These are phyloP conservation scores for Trichophyton verrucosum DNA, from an alignment of 2,329 filamentous ascomycete species.

Conservation along the genomic window DNA sequence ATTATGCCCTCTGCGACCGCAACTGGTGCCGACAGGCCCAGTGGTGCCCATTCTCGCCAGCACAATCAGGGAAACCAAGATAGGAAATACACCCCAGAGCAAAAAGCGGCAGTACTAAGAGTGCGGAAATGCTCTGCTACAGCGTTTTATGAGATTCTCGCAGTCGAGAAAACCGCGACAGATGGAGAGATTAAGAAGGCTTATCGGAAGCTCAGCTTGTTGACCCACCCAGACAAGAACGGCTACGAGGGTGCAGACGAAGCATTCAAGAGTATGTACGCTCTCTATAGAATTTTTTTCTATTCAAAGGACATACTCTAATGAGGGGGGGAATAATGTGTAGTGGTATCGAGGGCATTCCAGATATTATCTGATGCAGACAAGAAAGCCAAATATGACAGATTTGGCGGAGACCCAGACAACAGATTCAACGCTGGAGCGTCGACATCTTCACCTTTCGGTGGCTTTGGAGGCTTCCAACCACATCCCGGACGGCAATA, in stretches of 20 bases:
- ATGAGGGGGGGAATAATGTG: neutral
- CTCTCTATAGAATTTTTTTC: neutral
- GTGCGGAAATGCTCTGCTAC: constrained; percentile 75
- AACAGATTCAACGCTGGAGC: constrained; percentile 54
- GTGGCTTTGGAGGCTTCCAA: constrained; percentile 37
- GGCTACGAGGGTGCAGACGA: constrained; percentile 90
- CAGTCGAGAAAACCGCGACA: constrained; percentile 53
- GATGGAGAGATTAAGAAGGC: constrained; percentile 94
- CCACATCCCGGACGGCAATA: constrained; percentile 39
- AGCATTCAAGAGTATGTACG: constrained; percentile 71
- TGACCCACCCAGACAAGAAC: constrained; percentile 99
- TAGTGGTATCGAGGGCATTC: constrained; percentile 83
- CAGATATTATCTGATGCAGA: constrained; percentile 86
- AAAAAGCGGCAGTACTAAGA: constrained; percentile 80
- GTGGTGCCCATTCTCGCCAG: constrained; percentile 34
- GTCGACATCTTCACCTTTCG: constrained; percentile 32
- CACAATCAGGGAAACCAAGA: constrained; percentile 41
- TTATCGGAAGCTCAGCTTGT: constrained; percentile 81
- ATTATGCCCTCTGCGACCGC: constrained; percentile 34
- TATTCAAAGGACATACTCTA: neutral
- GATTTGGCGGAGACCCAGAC: constrained; percentile 84
- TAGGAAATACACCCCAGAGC: constrained; percentile 66
- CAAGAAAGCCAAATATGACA: constrained; percentile 80
- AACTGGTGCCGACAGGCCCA: constrained; percentile 33
- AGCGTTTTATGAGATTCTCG: constrained; percentile 91